Percentiles rank a stretch among this genome's conserved stretches.
phyloP scores from a whole-genome alignment of 78 protist species.

The Bodo saltans region DNA sequence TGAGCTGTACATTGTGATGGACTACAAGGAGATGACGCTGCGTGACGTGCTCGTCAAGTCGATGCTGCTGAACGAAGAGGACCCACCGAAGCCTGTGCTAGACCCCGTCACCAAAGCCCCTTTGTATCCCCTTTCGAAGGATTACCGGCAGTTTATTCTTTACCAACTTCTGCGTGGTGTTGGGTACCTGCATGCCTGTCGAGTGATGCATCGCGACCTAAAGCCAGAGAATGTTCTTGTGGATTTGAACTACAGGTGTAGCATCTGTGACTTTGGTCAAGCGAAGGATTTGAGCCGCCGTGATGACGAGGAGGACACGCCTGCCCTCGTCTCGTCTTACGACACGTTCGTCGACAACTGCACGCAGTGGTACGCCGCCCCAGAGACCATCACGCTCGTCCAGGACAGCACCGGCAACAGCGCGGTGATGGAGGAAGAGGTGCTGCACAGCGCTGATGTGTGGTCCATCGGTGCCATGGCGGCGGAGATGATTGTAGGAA shows the following conservation, averaged over 20 bases:
- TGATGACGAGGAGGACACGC: not conserved
- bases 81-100: not conserved
- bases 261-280: conserved; percentile 24
- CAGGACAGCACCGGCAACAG: not conserved
- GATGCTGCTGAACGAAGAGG: not conserved
- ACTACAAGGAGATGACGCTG: not conserved
- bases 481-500: conserved; percentile 94
- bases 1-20: not conserved
- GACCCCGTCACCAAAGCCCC: not conserved
- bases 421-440: too few relatives aligned
- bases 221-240: conserved; percentile 28
- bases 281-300: too few relatives aligned
- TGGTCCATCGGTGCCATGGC: conserved; percentile 90
- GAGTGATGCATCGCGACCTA: conserved; percentile 27
- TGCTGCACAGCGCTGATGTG: conserved; percentile 36
- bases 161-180: not conserved
- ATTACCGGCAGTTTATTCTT: not conserved
- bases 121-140: not conserved
- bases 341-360: not conserved
- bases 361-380: conserved; percentile 1
- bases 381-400: not conserved
- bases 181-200: not conserved
- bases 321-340: too few relatives aligned
- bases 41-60: too few relatives aligned
- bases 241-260: not conserved